phyloP scores from a whole-genome alignment of 208 protist genomes.

The Leishmania tarentolae region DNA sequence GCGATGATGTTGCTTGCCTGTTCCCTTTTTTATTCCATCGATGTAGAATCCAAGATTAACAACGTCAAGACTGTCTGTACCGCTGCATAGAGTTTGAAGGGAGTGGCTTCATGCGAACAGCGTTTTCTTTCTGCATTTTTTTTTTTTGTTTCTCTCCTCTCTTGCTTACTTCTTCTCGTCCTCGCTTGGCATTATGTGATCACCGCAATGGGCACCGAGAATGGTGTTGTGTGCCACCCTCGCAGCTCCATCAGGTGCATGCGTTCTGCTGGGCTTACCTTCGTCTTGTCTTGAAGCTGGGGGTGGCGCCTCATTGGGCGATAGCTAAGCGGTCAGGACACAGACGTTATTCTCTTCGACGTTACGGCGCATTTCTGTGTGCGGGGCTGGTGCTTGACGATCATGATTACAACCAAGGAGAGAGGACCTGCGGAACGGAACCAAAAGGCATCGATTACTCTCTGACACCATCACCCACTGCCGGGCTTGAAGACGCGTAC shows the following conservation, averaged over 20 bases:
- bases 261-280: background rate
- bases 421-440: background rate
- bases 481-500: background rate
- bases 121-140: background rate
- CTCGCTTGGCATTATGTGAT: background rate
- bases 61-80: background rate
- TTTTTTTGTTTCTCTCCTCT: background rate
- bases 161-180: background rate
- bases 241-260: background rate
- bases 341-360: background rate
- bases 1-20: background rate
- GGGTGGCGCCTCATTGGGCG: background rate
- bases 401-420: background rate
- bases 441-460: background rate
- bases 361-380: background rate
- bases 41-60: background rate
- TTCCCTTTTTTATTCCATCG: background rate
- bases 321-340: background rate
- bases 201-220: background rate
- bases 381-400: background rate
- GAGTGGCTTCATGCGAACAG: background rate
- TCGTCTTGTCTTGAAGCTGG: background rate
- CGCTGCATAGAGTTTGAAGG: background rate
- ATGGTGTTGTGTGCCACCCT: background rate
- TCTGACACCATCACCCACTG: background rate